Evolutionary conservation across 2,329 filamentous ascomycete genomes (phyloP).

Genomic region (Sporothrix sp.): DNA sequence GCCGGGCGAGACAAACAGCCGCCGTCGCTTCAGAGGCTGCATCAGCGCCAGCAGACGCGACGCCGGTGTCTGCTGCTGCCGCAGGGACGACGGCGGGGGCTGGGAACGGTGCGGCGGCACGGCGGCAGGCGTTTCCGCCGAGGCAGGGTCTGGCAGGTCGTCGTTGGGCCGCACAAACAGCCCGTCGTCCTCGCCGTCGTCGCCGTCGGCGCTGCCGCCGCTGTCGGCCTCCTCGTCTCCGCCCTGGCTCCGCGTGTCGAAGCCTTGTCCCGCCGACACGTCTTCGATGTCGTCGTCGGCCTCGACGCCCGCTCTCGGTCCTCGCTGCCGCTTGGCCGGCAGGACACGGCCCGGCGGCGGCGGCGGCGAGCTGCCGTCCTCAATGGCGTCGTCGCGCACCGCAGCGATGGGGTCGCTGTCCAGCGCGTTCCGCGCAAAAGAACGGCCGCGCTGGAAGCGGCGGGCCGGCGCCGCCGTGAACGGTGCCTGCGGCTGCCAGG

Average conservation of each 20-base stretch:
- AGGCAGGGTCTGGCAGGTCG: not conserved
- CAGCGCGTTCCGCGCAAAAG: too few relatives aligned
- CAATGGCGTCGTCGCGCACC: slow-evolving; percentile 8
- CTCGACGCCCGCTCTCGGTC: not conserved
- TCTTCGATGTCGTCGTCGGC: slow-evolving; percentile 15
- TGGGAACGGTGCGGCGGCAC: too few relatives aligned
- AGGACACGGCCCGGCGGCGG: not conserved
- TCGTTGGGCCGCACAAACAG: too few relatives aligned
- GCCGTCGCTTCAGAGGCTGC: slow-evolving; percentile 14
- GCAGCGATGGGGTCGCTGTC: not conserved
- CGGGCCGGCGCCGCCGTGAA: too few relatives aligned
- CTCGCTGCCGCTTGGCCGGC: not conserved
- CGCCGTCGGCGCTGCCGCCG: not conserved
- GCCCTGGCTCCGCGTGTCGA: too few relatives aligned
- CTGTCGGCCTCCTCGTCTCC: not conserved
- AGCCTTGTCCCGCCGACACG: not conserved
- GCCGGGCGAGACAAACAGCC: slow-evolving; percentile 10
- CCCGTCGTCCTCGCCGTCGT: not conserved
- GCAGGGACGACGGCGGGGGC: not conserved
- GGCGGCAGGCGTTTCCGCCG: not conserved
- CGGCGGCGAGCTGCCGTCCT: slow-evolving; percentile 13
- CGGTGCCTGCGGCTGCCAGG: slow-evolving; percentile 7
- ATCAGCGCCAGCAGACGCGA: not conserved
- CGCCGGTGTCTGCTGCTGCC: not conserved
- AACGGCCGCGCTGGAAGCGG: too few relatives aligned